Evolutionary conservation across 768 basidiomycete genomes (phyloP).

Genomic region (Phanerochaete carnosa): DNA sequence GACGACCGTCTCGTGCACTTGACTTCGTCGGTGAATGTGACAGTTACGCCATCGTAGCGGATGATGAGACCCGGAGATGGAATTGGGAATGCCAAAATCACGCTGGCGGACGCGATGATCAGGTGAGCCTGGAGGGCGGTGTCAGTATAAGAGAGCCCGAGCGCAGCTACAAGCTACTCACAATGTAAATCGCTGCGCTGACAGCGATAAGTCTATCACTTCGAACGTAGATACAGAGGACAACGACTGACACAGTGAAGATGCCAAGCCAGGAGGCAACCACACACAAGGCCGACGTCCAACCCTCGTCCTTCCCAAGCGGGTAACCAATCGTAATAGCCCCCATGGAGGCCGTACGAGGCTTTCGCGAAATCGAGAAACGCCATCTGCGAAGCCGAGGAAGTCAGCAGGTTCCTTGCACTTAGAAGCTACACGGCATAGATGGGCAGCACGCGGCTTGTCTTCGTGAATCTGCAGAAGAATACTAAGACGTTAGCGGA

Average conservation of each 20-base stretch:
- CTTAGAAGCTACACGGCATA: slow-evolving; percentile 28
- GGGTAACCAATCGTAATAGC: slow-evolving; percentile 55
- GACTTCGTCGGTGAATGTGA: slow-evolving; percentile 31
- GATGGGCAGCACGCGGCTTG: too few species aligned
- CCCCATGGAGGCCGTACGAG: slow-evolving; percentile 54
- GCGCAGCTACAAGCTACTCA: slow-evolving; percentile 13
- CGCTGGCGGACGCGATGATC: slow-evolving; percentile 40
- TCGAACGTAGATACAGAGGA: slow-evolving; percentile 39
- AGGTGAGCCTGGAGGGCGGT: slow-evolving; percentile 30
- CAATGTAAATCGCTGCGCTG: slow-evolving; percentile 39
- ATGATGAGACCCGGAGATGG: slow-evolving; percentile 34
- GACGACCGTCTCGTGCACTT: slow-evolving; percentile 26
- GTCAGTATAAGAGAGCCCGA: not conserved
- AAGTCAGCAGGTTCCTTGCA: slow-evolving; percentile 39
- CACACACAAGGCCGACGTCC: slow-evolving; percentile 51
- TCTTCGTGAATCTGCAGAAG: too few species aligned
- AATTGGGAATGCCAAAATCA: slow-evolving; percentile 32
- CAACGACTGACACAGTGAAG: slow-evolving; percentile 41
- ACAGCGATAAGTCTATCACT: slow-evolving; percentile 28
- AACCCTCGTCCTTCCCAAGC: slow-evolving; percentile 53
- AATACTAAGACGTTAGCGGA: too few species aligned
- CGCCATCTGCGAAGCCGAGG: slow-evolving; percentile 43
- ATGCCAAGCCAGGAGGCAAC: slow-evolving; percentile 42
- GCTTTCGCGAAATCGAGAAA: slow-evolving; percentile 51
- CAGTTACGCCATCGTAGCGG: slow-evolving; percentile 40